phyloP scores from a whole-genome alignment of 495 filamentous ascomycete species.

The Aspergillus homomorphus region DNA sequence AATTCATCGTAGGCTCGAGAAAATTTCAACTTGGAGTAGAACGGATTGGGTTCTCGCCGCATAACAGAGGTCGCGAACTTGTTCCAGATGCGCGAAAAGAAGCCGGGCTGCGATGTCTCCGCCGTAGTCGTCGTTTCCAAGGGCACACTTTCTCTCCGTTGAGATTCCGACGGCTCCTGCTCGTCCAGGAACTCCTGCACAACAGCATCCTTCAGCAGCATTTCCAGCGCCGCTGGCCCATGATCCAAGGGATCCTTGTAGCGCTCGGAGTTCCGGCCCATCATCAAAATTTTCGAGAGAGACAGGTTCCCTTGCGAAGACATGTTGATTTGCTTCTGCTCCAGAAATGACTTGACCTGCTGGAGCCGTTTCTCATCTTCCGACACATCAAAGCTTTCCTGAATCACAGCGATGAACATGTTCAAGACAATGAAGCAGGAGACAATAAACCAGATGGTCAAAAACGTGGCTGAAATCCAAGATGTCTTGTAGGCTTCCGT shows the following conservation, averaged over 20 bases:
- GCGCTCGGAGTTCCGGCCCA: conserved; percentile 61
- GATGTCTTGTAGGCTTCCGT: conserved; percentile 60
- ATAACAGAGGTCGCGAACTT: conserved; percentile 50
- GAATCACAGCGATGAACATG: conserved; percentile 99
- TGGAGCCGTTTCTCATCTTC: conserved; percentile 97
- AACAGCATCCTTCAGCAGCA: conserved; percentile 93
- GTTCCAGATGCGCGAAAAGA: conserved; percentile 56
- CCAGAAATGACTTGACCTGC: conserved; percentile 90
- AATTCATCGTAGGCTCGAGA: conserved; percentile 69
- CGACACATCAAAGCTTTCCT: conserved; percentile 99
- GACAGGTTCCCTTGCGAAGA: conserved; percentile 69
- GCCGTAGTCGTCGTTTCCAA: conserved; percentile 24
- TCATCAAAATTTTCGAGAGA: conserved; percentile 80
- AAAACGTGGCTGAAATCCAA: conserved; percentile 94
- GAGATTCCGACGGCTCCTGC: conserved; percentile 21
- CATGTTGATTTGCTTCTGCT: conserved; percentile 79
- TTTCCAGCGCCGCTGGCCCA: conserved; percentile 82
- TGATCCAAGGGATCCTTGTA: conserved; percentile 83
- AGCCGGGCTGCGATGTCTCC: conserved; percentile 47
- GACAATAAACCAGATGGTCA: conserved; percentile 94
- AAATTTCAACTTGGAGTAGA: conserved; percentile 80
- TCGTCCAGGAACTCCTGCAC: conserved; percentile 94
- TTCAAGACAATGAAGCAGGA: conserved; percentile 95
- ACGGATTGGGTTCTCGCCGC: conserved; percentile 84
- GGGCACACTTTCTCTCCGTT: conserved; percentile 26